Conservation (phyloP, 495 filamentous ascomycete species). For the Neurospora sp. region DNA sequence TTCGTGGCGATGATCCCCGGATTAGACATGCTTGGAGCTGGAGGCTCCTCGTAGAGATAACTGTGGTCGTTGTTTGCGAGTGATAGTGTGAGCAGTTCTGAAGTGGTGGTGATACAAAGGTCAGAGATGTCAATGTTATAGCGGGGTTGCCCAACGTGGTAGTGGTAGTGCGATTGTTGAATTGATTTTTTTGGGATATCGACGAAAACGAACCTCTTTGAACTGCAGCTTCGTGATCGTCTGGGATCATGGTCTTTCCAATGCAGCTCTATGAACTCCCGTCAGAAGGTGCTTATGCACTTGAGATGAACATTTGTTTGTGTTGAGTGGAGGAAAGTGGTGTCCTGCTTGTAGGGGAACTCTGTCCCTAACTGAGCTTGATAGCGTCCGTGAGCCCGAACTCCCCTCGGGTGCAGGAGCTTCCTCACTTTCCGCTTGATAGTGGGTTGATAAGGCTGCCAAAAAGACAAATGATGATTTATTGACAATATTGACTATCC, state of each 20-base stretch:
- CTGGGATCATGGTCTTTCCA: neutral
- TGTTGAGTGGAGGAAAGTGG: neutral
- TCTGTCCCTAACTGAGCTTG: neutral
- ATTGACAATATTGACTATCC: neutral
- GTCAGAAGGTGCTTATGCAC: neutral
- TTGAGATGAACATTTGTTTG: neutral
- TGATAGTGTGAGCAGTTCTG: constrained; percentile 2
- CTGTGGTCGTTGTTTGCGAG: constrained; percentile 6
- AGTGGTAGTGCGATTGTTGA: neutral
- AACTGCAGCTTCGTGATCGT: neutral
- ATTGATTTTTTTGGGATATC: neutral
- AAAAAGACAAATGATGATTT: neutral
- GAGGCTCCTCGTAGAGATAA: constrained; percentile 2
- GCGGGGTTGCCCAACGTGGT: neutral
- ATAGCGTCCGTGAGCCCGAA: neutral
- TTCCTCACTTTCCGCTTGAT: neutral
- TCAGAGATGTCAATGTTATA: neutral
- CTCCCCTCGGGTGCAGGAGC: neutral
- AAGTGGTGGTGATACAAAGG: constrained; percentile 2
- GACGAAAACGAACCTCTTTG: neutral
- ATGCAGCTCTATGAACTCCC: no score
- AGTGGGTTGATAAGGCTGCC: neutral
- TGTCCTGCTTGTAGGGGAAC: neutral
- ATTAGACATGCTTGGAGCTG: constrained; percentile 29
- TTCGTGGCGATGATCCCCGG: constrained; percentile 51